phyloP scores from a whole-genome alignment of 2,329 filamentous ascomycete species.

The Pseudogymnoascus sp. region DNA sequence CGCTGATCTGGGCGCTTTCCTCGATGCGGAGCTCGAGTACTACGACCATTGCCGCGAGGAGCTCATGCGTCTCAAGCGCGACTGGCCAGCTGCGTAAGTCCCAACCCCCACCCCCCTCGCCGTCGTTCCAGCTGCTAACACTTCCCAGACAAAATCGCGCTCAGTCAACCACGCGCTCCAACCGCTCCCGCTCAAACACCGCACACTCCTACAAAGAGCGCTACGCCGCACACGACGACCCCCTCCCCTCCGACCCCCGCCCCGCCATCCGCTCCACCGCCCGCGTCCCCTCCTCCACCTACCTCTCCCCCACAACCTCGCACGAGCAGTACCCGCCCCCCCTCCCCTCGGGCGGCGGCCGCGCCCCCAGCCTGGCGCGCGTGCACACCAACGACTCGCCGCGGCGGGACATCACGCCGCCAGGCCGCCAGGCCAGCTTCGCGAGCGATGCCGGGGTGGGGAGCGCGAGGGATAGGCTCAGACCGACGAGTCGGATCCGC shows the following conservation, averaged over 20 bases:
- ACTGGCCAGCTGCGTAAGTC: constrained; percentile 57
- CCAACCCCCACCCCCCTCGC: too few relatives aligned
- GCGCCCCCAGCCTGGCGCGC: constrained; percentile 40
- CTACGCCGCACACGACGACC: constrained; percentile 45
- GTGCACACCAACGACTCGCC: constrained; percentile 52
- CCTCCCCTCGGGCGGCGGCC: constrained; percentile 33
- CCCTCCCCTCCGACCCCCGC: constrained; percentile 36
- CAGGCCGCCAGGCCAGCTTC: constrained; percentile 40
- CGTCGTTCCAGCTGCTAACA: too few relatives aligned
- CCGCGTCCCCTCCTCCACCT: constrained; percentile 22
- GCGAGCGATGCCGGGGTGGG: constrained; percentile 37
- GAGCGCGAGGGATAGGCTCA: constrained; percentile 31
- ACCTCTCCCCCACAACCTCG: constrained; percentile 13
- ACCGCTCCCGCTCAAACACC: constrained; percentile 45
- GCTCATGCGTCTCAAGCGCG: constrained; percentile 58
- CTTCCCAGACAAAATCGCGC: constrained; percentile 8
- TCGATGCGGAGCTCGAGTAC: constrained; percentile 84
- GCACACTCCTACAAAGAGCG: constrained; percentile 55
- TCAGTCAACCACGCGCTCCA: constrained; percentile 21
- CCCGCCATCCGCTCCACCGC: constrained; percentile 41
- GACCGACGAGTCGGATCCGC: constrained; percentile 22
- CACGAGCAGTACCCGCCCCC: constrained; percentile 24
- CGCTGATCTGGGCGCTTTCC: constrained; percentile 66
- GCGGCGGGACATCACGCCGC: constrained; percentile 41
- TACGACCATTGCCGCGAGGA: constrained; percentile 86